phyloP scores from a whole-genome alignment of 2,329 filamentous ascomycete species.

The Apiospora rasikravindrae region DNA sequence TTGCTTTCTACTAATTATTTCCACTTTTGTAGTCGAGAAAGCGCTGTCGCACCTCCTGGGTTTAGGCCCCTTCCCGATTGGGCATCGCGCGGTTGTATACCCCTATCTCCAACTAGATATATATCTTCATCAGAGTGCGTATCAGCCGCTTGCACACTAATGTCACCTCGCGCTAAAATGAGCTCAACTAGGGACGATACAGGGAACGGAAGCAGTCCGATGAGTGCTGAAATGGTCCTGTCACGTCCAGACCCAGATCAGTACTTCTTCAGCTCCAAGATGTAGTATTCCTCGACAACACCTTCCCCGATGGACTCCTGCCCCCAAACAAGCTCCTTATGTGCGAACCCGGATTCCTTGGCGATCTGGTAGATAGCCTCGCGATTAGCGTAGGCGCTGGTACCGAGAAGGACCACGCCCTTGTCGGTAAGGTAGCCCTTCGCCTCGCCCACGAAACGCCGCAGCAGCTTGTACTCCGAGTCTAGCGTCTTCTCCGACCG shows the following conservation, averaged over 20 bases:
- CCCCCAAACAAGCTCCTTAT: not conserved
- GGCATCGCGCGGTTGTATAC: too few species aligned
- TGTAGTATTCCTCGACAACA: conserved; percentile 9
- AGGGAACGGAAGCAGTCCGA: too few species aligned
- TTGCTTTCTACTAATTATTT: too few species aligned
- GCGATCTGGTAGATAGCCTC: conserved; percentile 6
- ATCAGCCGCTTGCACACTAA: too few species aligned
- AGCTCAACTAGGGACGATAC: too few species aligned
- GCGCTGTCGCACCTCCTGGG: too few species aligned
- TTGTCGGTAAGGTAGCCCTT: not conserved
- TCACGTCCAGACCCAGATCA: not conserved
- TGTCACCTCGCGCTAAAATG: too few species aligned
- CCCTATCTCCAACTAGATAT: too few species aligned
- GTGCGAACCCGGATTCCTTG: not conserved
- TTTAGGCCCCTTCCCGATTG: too few species aligned
- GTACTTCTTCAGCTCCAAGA: not conserved
- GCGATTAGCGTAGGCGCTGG: conserved; percentile 13
- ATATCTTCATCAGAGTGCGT: too few species aligned
- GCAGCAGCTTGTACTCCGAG: conserved; percentile 9
- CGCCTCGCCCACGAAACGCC: conserved; percentile 2
- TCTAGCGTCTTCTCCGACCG: conserved; percentile 5
- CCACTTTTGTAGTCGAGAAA: too few species aligned
- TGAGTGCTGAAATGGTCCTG: not conserved
- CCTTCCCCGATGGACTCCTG: conserved; percentile 2
- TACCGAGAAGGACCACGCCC: conserved; percentile 9